phyloP scores from a whole-genome alignment of 441 rosid species.

The Corymbia citriodora region DNA sequence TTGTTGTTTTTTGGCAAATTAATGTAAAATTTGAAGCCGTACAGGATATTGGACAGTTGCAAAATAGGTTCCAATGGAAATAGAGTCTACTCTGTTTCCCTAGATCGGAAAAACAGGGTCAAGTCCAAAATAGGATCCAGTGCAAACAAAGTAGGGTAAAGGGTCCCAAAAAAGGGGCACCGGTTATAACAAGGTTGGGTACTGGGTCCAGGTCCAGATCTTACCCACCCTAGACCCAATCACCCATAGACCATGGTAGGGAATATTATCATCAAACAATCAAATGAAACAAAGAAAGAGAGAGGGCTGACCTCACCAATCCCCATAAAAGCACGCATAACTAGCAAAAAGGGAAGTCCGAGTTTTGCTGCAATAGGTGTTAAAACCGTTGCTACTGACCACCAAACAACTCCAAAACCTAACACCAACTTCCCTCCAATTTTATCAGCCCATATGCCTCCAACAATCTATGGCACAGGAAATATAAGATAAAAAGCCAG shows the following conservation, averaged over 20 bases:
- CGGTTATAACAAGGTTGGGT: too few species aligned
- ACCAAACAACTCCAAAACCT: slow-evolving; percentile 98
- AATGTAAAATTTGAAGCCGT: too few species aligned
- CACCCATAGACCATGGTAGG: neutral
- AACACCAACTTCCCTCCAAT: slow-evolving; percentile 87
- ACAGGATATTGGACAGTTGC: too few species aligned
- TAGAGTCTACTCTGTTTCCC: too few species aligned
- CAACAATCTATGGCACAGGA: slow-evolving; percentile 55
- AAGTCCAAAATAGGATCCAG: too few species aligned
- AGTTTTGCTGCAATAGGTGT: slow-evolving; percentile 95
- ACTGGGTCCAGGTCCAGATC: too few species aligned
- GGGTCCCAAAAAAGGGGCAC: too few species aligned
- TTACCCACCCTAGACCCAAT: too few species aligned
- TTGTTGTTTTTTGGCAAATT: too few species aligned
- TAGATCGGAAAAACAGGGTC: too few species aligned
- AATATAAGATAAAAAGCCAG: slow-evolving; percentile 9
- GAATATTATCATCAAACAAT: neutral
- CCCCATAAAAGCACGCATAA: slow-evolving; percentile 97
- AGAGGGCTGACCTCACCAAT: slow-evolving; percentile 79
- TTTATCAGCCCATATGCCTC: slow-evolving; percentile 99
- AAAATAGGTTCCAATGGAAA: too few species aligned
- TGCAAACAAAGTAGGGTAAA: too few species aligned
- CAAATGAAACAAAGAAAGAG: neutral
- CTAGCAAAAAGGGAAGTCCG: slow-evolving; percentile 86
- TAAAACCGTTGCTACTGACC: slow-evolving; percentile 87